Base-by-base conservation (phyloP, 768 basidiomycete genomes). In the Rhodotorula kratochvilovae region DNA sequence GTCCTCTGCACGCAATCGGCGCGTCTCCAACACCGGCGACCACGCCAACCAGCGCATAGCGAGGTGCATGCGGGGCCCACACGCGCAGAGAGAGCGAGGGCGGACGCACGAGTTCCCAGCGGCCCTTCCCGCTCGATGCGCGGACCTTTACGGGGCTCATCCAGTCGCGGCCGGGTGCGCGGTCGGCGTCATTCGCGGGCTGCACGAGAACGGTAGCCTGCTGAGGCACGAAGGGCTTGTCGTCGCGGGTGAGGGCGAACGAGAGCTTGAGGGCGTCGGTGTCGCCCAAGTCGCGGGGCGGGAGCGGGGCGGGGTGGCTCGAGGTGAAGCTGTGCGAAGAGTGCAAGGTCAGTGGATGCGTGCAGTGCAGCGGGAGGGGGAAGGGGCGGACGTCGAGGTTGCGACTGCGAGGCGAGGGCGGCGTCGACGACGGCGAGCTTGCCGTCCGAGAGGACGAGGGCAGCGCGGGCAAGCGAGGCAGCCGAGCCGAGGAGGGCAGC, bases 241-340 rank as follows among this genome's bases (percentile, higher is more conserved):
- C 53, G 33, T 48, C 55, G 43, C 72, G 51, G 12, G 7, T 5
- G 55, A 76, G 36, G 50, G 46, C 29, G 67, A 76, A 73, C 23
- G 66, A 33, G 64, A 76, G 68, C 50, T 67, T 70, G 68, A 76
- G 68, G n/a, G 48, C 16, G 61, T 76, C 75, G 36, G 65, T 68
- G 13, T 29, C 13, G 10, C n/a, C 10, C 42, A 75, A 55, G n/a
- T 33, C 31, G 45, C 33, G 45, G n/a, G 12, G 43, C 27, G 55
- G 0, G 48, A 63, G 53, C 6, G 67, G 60, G 7, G 29, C 12
- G 35, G 57, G 50, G 5, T 48, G 25, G 45, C 17, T 19, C 21
- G 63, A 65, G 35, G 57, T 54, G 60, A 71, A 74, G 35, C 73
- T 70, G 53, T 19, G 27, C 23, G 17, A 7, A 23, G 29, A 21